Percentiles rank a stretch among this genome's conserved stretches.
phyloP scores from a whole-genome alignment of 768 basidiomycete genomes.

The Podaxis sp. region DNA sequence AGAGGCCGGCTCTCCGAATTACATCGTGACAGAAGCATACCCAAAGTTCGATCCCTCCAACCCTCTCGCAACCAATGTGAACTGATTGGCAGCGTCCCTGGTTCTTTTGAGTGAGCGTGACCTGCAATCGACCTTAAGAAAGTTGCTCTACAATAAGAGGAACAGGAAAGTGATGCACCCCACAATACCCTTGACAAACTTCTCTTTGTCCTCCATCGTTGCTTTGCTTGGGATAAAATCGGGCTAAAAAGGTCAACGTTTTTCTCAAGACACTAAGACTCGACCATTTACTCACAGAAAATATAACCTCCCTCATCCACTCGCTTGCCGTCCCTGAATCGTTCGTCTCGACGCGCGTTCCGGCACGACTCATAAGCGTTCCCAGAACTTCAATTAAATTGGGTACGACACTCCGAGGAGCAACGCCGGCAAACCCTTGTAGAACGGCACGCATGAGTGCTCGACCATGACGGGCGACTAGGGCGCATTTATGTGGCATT shows the following conservation, averaged over 20 bases:
- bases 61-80: slow-evolving; percentile 79
- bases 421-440: slow-evolving; percentile 76
- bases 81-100: slow-evolving; percentile 82
- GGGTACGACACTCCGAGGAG: slow-evolving; percentile 76
- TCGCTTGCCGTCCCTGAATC: slow-evolving; percentile 31
- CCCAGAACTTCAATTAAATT: slow-evolving; percentile 84
- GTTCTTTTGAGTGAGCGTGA: slow-evolving; percentile 71
- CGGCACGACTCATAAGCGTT: slow-evolving; percentile 49
- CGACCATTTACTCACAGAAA: slow-evolving; percentile 40
- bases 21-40: slow-evolving; percentile 52
- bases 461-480: slow-evolving; percentile 53
- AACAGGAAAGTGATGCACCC: slow-evolving; percentile 39
- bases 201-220: slow-evolving; percentile 68
- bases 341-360: slow-evolving; percentile 25
- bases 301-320: slow-evolving; percentile 75
- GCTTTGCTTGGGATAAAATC: slow-evolving; percentile 75
- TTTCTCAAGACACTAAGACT: not conserved
- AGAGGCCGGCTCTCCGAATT: not conserved
- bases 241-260: slow-evolving; percentile 36
- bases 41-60: slow-evolving; percentile 85
- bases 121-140: slow-evolving; percentile 27
- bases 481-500: slow-evolving; percentile 36
- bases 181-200: slow-evolving; percentile 67
- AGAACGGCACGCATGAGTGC: slow-evolving; percentile 70
- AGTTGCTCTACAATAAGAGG: not conserved